Base-by-base conservation (phyloP, 2,329 filamentous ascomycete genomes). In the Aureobasidium namibiae region DNA sequence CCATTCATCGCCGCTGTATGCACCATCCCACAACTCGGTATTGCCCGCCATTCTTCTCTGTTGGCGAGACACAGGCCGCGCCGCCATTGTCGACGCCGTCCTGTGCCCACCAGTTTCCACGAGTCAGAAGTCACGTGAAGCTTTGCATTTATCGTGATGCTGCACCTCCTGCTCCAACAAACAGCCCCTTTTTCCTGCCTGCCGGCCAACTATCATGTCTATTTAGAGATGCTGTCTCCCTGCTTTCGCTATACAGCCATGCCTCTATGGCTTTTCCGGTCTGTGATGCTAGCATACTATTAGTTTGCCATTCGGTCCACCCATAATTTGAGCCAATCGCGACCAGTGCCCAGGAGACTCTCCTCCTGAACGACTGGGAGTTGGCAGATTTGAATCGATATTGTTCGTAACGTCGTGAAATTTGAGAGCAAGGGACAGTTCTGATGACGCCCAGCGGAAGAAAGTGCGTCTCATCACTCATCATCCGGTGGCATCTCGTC, bases 401-500 rank as follows among this genome's bases (percentile, higher is more conserved):
- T 39, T 52, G 26, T 41, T 56, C 52, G 29, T 56, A 9, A 56
- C 52, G 21, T 56, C 39, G 52, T 56, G n/a, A 34, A 11, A 34
- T 26, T 11, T 56, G 13, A 36, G 14, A 54, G 24, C n/a, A 41
- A 21, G 21, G 34, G 23, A 41, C 14, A 41, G 14, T 29, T 7
- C 21, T 9, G 13, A 13, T 10, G 18, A 26, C 16, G 33, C 18
- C 13, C 31, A 36, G 31, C 4, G 13, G 3, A 13, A 16, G n/a
- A 42, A 18, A 3, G n/a, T 11, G 31, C 39, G 6, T 14, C n/a
- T n/a, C n/a, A n/a, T 36, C 79, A 96, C 70, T 99, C 94, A 70
- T 99, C 94, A 72, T 97, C 94, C 9, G 90, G 91, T 23, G 94
- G 94, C 77, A 99, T 84, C 75, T 99, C 94, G 70, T 99, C 94